These are phyloP conservation scores for Suillus alpinus DNA, from an alignment of 768 basidiomycete genomes.

Conservation along the genomic window DNA sequence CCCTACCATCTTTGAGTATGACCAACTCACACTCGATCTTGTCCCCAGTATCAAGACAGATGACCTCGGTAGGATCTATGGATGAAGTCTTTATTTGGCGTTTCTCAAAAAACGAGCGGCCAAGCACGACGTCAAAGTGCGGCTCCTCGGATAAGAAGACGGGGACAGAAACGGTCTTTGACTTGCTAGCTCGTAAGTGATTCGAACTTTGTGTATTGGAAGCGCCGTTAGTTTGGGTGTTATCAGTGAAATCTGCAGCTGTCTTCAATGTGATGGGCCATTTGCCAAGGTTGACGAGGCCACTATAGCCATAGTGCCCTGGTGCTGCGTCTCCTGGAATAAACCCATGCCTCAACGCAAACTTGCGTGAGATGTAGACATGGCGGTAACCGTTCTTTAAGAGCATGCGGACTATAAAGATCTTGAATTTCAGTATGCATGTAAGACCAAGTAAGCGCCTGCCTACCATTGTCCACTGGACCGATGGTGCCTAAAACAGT, in stretches of 20 bases:
- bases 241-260: conserved; percentile 18
- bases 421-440: not conserved
- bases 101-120: conserved; percentile 80
- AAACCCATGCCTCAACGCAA: conserved; percentile 84
- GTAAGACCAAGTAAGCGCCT: not conserved
- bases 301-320: conserved; percentile 92
- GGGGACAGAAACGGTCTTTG: conserved; percentile 45
- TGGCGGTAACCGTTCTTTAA: conserved; percentile 89
- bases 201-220: not conserved
- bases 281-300: conserved; percentile 78
- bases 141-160: conserved; percentile 94
- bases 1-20: conserved; percentile 86
- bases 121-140: conserved; percentile 94
- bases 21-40: conserved; percentile 90
- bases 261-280: conserved; percentile 76
- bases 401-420: conserved; percentile 77
- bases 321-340: conserved; percentile 84
- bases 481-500: conserved; percentile 91
- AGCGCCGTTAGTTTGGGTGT: conserved; percentile 1
- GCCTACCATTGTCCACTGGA: conserved; percentile 79
- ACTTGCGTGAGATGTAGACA: conserved; percentile 94
- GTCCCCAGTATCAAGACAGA: conserved; percentile 91
- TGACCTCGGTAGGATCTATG: conserved; percentile 84
- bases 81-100: conserved; percentile 79
- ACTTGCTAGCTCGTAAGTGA: conserved; percentile 15